Base-by-base conservation (phyloP, 2,329 filamentous ascomycete species). In the Apiospora pterosperma region DNA sequence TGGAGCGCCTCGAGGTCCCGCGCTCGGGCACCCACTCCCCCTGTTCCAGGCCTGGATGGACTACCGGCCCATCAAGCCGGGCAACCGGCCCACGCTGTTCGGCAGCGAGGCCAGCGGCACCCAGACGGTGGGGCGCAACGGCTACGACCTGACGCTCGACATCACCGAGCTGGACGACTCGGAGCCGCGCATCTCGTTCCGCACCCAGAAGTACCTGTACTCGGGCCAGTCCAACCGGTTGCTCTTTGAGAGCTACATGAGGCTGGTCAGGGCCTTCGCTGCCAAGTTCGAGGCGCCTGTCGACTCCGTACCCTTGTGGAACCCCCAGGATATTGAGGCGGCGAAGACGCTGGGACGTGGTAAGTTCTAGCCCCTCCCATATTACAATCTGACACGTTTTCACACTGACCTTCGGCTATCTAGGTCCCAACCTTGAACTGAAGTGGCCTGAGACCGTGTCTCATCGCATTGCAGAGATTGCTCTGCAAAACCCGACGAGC, bases 31-130 rank as follows among this genome's bases (percentile, higher is more conserved):
- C 73, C 0, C 68, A 80, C 61, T 79, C 36, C 84, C 85, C 0
- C 39, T 87, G 0, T 86, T 85, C 73, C 85, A 87, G 68, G 76
- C 73, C 0, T 73, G 79, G 36, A 66, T 83, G 63, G 75, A 82
- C 58, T 65, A 65, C 52, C n/a, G n/a, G n/a, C n/a, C n/a, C n/a
- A n/a, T n/a, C n/a, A n/a, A n/a, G n/a, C n/a, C n/a, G n/a, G n/a
- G n/a, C n/a, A n/a, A n/a, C n/a, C n/a, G n/a, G n/a, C n/a, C n/a
- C n/a, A 39, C 21, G 2, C 36, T 41, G 10, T 31, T 60, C 31
- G 58, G 58, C 7, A 31, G 58, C 16, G 58, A 38, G 19, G 58
- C 28, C 1, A 23, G 25, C 19, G 58, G 58, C 58, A 60, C 58
- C 14, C 14, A 25, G 12, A 36, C 28, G 25, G 58, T 38, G 4